A percentile compares a stretch with the other conserved stretches of the same genome.
Conservation (phyloP, 2,329 filamentous ascomycete species). For the Aspergillus hortae region DNA sequence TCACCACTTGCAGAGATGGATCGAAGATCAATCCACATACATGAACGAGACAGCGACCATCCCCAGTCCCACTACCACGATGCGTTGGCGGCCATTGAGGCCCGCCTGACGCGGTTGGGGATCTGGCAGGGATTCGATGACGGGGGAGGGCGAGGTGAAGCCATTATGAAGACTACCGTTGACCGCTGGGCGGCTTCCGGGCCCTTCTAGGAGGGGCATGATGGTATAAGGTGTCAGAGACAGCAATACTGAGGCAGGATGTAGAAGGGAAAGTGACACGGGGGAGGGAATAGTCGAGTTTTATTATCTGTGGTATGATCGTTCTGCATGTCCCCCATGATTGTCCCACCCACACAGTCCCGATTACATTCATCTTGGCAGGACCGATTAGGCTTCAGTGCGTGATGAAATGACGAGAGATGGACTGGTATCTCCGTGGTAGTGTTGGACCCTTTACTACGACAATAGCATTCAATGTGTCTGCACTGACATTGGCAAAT, state of each 20-base stretch:
- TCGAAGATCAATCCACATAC: constrained; percentile 51
- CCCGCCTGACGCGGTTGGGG: constrained; percentile 4
- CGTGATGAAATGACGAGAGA: too few relatives aligned
- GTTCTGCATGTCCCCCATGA: too few relatives aligned
- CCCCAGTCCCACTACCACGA: constrained; percentile 82
- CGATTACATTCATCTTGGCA: too few relatives aligned
- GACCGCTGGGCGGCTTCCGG: constrained; percentile 21
- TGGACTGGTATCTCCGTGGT: too few relatives aligned
- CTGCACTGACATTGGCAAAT: too few relatives aligned
- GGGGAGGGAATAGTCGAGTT: neutral
- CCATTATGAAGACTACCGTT: constrained; percentile 17
- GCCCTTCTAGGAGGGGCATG: constrained; percentile 31
- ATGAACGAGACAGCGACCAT: constrained; percentile 92
- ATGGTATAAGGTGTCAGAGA: neutral
- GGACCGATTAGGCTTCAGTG: too few relatives aligned
- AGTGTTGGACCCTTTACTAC: too few relatives aligned
- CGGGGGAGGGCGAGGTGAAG: constrained; percentile 3
- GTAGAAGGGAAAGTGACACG: neutral
- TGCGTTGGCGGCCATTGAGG: constrained; percentile 49
- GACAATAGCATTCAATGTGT: too few relatives aligned
- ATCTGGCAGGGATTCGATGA: constrained; percentile 5
- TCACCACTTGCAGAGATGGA: too few relatives aligned
- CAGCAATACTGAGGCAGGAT: neutral
- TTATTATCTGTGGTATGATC: too few relatives aligned
- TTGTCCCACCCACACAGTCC: too few relatives aligned